These are phyloP conservation scores for Cladophialophora carrionii DNA, from an alignment of 2,329 filamentous ascomycete genomes.

Conservation along the genomic window DNA sequence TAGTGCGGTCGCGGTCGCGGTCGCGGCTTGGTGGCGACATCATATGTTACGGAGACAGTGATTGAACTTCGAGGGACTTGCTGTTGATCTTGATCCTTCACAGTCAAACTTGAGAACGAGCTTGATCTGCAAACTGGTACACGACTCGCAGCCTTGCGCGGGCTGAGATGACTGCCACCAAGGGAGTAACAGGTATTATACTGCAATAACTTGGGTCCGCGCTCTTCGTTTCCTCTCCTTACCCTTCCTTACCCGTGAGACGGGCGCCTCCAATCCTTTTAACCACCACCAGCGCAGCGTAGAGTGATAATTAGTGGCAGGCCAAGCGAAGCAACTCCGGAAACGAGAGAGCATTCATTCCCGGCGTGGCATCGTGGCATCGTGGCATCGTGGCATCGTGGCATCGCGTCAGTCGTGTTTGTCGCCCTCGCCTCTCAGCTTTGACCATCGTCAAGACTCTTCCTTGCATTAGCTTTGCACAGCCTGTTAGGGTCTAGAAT, in stretches of 20 bases:
- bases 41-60: neutral
- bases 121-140: too few relatives aligned
- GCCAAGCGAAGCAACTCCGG: neutral
- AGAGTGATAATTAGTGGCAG: neutral
- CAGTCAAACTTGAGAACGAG: neutral
- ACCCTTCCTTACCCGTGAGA: neutral
- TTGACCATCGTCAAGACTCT: too few relatives aligned
- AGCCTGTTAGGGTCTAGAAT: too few relatives aligned
- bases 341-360: neutral
- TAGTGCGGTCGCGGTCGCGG: slow-evolving; percentile 12
- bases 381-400: neutral
- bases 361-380: neutral
- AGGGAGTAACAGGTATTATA: too few relatives aligned
- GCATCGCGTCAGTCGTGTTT: too few relatives aligned
- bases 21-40: neutral
- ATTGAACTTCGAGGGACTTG: neutral
- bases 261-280: neutral
- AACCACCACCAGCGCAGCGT: neutral
- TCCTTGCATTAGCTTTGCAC: too few relatives aligned
- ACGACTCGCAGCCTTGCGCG: neutral
- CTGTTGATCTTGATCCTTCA: neutral
- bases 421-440: too few relatives aligned
- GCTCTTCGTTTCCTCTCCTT: neutral
- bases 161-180: neutral
- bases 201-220: neutral